phyloP scores from a whole-genome alignment of 371 early-diverging fungal species.

The Mucor circinelloides region DNA sequence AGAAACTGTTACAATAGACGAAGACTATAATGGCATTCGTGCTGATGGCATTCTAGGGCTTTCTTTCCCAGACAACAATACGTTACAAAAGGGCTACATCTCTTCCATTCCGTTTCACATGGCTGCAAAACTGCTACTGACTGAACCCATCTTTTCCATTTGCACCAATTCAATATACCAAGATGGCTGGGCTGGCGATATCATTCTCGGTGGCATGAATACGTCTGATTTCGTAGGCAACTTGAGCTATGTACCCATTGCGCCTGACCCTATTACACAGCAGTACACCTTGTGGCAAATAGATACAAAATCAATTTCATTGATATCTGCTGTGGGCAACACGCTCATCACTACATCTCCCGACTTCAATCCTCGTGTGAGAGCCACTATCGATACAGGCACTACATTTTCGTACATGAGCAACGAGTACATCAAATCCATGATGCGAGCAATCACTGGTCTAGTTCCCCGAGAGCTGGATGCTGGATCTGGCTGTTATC shows the following conservation, averaged over 20 bases:
- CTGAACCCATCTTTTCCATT: conserved; percentile 36
- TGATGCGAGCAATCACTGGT: conserved; percentile 19
- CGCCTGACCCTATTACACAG: neutral
- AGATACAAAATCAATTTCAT: conserved; percentile 26
- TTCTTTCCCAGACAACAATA: conserved; percentile 25
- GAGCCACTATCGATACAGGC: conserved; percentile 26
- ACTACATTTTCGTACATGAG: conserved; percentile 49
- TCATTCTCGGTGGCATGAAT: conserved; percentile 63
- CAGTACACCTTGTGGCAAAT: neutral
- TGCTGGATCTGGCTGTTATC: neutral
- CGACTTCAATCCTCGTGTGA: conserved; percentile 20
- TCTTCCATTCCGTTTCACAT: conserved; percentile 40
- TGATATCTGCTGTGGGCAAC: conserved; percentile 32
- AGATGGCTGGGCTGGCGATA: conserved; percentile 41
- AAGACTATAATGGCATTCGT: neutral
- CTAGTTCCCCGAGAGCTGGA: neutral
- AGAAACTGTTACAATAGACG: neutral
- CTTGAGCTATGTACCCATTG: conserved; percentile 46
- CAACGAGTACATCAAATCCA: neutral
- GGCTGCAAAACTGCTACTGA: conserved; percentile 27
- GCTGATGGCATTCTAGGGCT: conserved; percentile 48
- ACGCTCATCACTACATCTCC: neutral
- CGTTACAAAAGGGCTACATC: conserved; percentile 24
- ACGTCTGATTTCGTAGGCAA: conserved; percentile 49
- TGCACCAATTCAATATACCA: conserved; percentile 4